Percentiles rank a stretch among this genome's conserved stretches.
Conservation (phyloP, 805 yeast genomes). For the Saitoella complicata region DNA sequence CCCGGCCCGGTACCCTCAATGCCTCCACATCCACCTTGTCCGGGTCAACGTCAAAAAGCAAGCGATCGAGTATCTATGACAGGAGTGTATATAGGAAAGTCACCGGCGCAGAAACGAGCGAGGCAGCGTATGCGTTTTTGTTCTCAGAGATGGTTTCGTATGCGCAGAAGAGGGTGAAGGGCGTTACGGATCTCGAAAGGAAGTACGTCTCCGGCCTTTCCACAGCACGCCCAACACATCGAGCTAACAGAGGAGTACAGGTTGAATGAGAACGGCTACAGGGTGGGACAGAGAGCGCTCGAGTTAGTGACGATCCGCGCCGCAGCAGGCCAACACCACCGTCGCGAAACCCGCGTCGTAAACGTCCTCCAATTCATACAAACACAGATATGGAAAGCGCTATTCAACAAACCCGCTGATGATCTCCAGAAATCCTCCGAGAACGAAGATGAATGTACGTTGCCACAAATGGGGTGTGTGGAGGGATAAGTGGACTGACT, state of each 20-base stretch:
- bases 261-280: slow-evolving; percentile 59
- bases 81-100: no score
- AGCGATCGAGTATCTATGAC: no score
- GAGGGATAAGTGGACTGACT: neutral
- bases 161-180: slow-evolving; percentile 43
- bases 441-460: slow-evolving; percentile 37
- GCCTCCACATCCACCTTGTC: no score
- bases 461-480: slow-evolving; percentile 8
- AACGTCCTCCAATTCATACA: slow-evolving; percentile 60
- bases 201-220: slow-evolving; percentile 9
- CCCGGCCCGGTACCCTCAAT: no score
- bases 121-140: slow-evolving; percentile 44
- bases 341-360: slow-evolving; percentile 49
- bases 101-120: no score
- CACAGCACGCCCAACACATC: neutral
- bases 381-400: slow-evolving; percentile 51
- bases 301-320: slow-evolving; percentile 59
- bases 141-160: slow-evolving; percentile 57
- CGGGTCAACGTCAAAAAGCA: no score
- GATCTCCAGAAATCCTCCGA: slow-evolving; percentile 59
- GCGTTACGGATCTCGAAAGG: slow-evolving; percentile 48
- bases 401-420: slow-evolving; percentile 62
- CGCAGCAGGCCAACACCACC: slow-evolving; percentile 25
- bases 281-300: slow-evolving; percentile 53
- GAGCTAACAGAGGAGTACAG: slow-evolving; percentile 14